Conservation (phyloP, 1,284 basidiomycete species). For the Wolfiporia cocos region DNA sequence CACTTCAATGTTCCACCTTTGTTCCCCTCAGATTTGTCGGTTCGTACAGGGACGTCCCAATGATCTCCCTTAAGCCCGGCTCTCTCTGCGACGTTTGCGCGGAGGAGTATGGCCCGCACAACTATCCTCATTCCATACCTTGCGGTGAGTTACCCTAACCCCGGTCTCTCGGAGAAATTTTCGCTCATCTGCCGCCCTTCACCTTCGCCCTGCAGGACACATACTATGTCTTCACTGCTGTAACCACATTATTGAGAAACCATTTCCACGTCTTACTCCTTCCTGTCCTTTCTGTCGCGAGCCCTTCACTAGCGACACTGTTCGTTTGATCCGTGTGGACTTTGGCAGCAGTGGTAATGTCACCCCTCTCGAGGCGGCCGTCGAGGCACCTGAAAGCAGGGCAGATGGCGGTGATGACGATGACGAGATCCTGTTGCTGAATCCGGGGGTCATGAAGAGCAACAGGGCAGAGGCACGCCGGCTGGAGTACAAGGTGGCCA, state of each 20-base stretch:
- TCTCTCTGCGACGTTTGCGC: conserved; percentile 82
- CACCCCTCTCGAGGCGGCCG: conserved; percentile 47
- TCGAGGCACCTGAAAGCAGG: conserved; percentile 35
- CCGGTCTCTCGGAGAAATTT: conserved; percentile 15
- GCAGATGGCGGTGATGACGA: conserved; percentile 32
- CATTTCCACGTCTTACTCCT: conserved; percentile 54
- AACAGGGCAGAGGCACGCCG: conserved; percentile 50
- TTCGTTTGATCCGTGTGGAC: conserved; percentile 74
- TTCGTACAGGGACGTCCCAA: conserved; percentile 29
- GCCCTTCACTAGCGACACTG: conserved; percentile 52
- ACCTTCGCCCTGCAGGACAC: conserved; percentile 50
- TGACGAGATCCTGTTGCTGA: conserved; percentile 33
- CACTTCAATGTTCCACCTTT: conserved; percentile 25
- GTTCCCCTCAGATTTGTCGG: conserved; percentile 22
- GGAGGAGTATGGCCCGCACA: conserved; percentile 70
- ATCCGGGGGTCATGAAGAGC: conserved; percentile 38
- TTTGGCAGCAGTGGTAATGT: conserved; percentile 56
- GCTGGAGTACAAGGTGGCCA: conserved; percentile 70
- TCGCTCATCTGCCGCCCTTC: conserved; percentile 14
- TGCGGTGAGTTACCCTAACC: conserved; percentile 58
- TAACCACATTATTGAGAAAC: conserved; percentile 75
- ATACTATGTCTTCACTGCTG: conserved; percentile 70
- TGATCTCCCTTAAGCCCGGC: conserved; percentile 74
- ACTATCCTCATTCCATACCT: conserved; percentile 70
- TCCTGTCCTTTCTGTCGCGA: conserved; percentile 79